phyloP scores from a whole-genome alignment of 306 rosid species.

The Cucurbita ficifolia region DNA sequence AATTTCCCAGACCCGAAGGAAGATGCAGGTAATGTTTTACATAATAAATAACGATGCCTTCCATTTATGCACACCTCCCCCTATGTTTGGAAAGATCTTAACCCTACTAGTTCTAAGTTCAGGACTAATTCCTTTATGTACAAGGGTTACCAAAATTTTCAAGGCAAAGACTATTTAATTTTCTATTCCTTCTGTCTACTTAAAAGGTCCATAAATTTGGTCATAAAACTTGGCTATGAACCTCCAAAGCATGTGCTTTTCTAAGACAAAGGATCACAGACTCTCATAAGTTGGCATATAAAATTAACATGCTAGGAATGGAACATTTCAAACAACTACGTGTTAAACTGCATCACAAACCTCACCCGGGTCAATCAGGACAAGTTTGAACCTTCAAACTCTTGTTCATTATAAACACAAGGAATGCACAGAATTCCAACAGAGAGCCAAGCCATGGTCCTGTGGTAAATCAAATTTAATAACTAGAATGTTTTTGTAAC shows the following conservation, averaged over 20 bases:
- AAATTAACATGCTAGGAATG: background rate
- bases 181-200: background rate
- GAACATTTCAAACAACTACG: background rate
- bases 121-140: background rate
- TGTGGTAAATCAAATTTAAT: background rate
- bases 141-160: background rate
- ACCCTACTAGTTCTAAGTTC: background rate
- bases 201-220: background rate
- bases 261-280: background rate
- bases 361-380: background rate
- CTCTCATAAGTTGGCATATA: background rate
- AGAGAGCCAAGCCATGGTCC: background rate
- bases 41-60: background rate
- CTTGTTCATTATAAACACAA: background rate
- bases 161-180: background rate
- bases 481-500: background rate
- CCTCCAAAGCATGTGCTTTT: slow-evolving; percentile 13
- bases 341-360: background rate
- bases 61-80: background rate
- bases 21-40: background rate
- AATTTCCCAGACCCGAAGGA: background rate
- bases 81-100: background rate
- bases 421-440: background rate
- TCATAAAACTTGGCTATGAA: background rate
- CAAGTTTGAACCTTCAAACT: background rate